Conservation (phyloP, 257 asterid species). For the Solanum ahanhuiri region DNA sequence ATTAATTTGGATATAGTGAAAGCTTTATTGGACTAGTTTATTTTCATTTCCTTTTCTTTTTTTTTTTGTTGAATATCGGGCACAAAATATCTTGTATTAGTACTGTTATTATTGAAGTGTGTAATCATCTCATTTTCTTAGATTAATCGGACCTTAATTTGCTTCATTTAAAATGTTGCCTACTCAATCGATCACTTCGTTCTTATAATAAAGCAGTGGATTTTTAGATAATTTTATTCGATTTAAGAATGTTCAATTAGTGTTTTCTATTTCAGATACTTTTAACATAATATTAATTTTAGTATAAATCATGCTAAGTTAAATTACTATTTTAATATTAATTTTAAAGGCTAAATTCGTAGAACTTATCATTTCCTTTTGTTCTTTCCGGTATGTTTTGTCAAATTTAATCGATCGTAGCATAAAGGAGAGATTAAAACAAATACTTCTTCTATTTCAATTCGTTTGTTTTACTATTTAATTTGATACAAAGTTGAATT, state of each 20-base stretch:
- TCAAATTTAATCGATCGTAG: no score
- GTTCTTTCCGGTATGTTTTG: no score
- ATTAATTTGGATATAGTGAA: background rate
- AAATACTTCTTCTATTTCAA: background rate
- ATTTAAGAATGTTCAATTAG: background rate
- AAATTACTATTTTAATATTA: no score
- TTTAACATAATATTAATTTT: no score
- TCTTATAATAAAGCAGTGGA: background rate
- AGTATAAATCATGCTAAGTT: no score
- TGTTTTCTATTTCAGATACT: no score
- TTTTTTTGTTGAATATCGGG: background rate
- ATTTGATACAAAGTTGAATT: background rate
- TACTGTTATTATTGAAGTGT: background rate
- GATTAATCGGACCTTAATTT: background rate
- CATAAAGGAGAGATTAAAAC: no score
- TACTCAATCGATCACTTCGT: background rate
- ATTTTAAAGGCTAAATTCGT: no score
- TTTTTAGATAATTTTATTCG: background rate
- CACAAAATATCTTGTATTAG: background rate
- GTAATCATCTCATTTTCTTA: background rate
- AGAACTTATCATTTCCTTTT: no score
- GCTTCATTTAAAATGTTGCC: background rate
- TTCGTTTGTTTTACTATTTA: background rate
- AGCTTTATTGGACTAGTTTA: background rate
- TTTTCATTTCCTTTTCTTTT: background rate